These are phyloP conservation scores for Fusarium siculi DNA, from an alignment of 2,329 filamentous ascomycete species.

Conservation along the genomic window DNA sequence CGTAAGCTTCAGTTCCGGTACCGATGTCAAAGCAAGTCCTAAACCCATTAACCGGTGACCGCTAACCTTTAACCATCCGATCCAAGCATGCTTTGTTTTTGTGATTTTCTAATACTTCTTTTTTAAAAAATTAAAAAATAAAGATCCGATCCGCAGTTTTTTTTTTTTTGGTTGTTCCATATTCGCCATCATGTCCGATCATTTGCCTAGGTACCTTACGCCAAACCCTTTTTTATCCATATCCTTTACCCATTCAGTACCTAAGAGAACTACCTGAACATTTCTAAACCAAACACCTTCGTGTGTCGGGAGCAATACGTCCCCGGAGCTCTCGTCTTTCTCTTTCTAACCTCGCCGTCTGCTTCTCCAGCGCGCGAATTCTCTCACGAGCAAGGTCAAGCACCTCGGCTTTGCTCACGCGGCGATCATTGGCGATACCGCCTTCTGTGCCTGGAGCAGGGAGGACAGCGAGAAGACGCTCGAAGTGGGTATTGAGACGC, in stretches of 20 bases:
- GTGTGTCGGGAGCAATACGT: conserved; percentile 26
- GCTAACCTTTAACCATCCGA: neutral
- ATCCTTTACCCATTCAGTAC: neutral
- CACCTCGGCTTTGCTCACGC: conserved; percentile 57
- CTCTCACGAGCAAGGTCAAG: conserved; percentile 57
- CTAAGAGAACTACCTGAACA: neutral
- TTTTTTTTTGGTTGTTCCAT: conserved; percentile 13
- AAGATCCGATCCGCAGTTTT: conserved; percentile 1
- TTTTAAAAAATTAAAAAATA: neutral
- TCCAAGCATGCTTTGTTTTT: neutral
- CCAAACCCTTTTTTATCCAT: neutral
- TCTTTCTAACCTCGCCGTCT: conserved; percentile 50
- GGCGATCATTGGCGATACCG: conserved; percentile 45
- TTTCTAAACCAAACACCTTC: conserved; percentile 18
- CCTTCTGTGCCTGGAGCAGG: conserved; percentile 48
- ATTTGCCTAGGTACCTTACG: neutral
- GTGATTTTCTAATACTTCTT: neutral
- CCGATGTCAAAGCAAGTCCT: conserved; percentile 22
- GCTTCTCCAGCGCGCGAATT: conserved; percentile 54
- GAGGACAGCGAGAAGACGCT: conserved; percentile 54
- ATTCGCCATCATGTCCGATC: conserved; percentile 15
- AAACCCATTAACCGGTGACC: conserved; percentile 13
- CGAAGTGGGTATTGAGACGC: conserved; percentile 58
- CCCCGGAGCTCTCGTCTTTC: conserved; percentile 49
- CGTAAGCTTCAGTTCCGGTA: conserved; percentile 4